Base-by-base conservation (phyloP, 164 flowering plant species). In the Houttuynia cordata region DNA sequence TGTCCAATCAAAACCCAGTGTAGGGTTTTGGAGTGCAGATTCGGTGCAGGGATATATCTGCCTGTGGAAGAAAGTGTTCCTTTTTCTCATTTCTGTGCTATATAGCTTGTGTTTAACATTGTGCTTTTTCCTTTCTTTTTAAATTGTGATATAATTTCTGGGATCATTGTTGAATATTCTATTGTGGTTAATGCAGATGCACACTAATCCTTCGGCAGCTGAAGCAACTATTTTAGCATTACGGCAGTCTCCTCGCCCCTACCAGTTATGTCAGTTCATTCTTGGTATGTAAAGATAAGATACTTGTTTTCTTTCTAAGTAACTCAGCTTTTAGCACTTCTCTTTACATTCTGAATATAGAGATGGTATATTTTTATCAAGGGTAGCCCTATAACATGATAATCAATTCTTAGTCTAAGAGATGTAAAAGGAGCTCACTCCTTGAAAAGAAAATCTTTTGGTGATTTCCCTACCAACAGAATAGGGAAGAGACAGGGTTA, bases 161-260 rank as follows among this genome's bases (percentile, higher is more conserved):
- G 14, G 12, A 42, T 12, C 49, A 45, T 12, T 45, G 14, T 12
- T 45, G 14, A 3, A 45, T 56, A 23, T 56, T 56, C 52, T 60
- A 34, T 30, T 30, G 37, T 30, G 34, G 51, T 62, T 22, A 21
- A 51, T 24, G 19, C 83, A 89, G 98, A 81, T 89, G 85, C 81
- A 86, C 79, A 69, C 70, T 40, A 84, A 86, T 73, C 96, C 90
- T 24, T 77, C 82, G 10, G 85, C 76, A 19, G 90, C 97, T n/a
- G 98, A 89, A 76, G 85, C 88, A 59, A 84, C 90, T 40, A 80
- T 93, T 40, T 57, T 86, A 58, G 74, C 92, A 8, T 63, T 93
- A 19, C 67, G 78, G 15, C 96, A 82, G 61, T 82, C 98, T 57
- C 74, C 91, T 58, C 87, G 67, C 24, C 94, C 96, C 34, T 89